Percentiles rank a stretch among this genome's conserved stretches.
Conservation (phyloP, 805 yeast genomes). For the Candida incommunis region DNA sequence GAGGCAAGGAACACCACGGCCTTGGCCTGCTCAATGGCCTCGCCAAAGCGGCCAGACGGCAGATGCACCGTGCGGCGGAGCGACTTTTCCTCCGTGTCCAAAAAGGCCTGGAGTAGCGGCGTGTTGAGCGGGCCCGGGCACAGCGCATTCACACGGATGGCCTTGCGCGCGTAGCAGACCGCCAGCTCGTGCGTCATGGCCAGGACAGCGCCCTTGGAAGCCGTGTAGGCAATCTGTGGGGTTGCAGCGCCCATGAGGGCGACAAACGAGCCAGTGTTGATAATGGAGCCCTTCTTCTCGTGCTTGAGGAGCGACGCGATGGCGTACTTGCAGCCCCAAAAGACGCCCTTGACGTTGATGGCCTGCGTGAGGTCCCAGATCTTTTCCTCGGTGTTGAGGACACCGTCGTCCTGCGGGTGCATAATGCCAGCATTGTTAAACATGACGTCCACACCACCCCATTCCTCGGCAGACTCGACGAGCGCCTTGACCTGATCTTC, state of each 20-base stretch:
- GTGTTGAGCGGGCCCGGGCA: constrained; percentile 50
- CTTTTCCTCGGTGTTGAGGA: constrained; percentile 20
- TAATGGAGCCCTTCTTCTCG: constrained; percentile 19
- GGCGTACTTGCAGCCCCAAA: constrained; percentile 23
- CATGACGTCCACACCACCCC: constrained; percentile 69
- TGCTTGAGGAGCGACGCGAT: constrained; percentile 18
- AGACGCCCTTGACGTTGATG: constrained; percentile 25
- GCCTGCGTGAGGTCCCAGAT: constrained; percentile 24
- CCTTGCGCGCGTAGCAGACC: constrained; percentile 44
- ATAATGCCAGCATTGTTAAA: constrained; percentile 82
- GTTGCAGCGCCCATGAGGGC: constrained; percentile 26
- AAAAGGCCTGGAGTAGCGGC: constrained; percentile 42
- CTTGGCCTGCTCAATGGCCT: constrained; percentile 50
- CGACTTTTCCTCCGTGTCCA: constrained; percentile 38
- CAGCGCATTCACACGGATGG: constrained; percentile 39
- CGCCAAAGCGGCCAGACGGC: constrained; percentile 50
- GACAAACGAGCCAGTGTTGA: constrained; percentile 26
- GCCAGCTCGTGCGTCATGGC: constrained; percentile 31
- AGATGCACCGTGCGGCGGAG: constrained; percentile 24
- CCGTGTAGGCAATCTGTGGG: constrained; percentile 26
- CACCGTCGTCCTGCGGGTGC: constrained; percentile 20
- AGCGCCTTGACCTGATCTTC: constrained; percentile 20
- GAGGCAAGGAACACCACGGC: constrained; percentile 45
- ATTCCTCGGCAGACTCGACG: constrained; percentile 42
- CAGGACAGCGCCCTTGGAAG: constrained; percentile 26